Percentiles rank a stretch among this genome's conserved stretches.
These are phyloP conservation scores for Diaporthe sp. DNA, from an alignment of 2,329 filamentous ascomycete genomes.

Conservation along the genomic window DNA sequence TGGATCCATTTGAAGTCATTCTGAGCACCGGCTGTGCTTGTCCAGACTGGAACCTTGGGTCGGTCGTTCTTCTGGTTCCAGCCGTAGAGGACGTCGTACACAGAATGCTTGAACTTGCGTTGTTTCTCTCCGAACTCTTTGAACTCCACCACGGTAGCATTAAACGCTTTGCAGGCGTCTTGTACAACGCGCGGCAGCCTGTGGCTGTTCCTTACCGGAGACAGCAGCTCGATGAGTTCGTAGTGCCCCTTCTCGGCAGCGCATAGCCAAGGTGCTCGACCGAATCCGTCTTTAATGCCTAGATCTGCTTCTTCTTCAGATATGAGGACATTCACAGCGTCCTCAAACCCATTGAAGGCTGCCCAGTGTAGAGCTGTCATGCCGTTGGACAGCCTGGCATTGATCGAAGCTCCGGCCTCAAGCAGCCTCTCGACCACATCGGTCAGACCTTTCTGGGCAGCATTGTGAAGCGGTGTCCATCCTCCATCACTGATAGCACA, in stretches of 20 bases:
- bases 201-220: conserved; percentile 46
- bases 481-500: conserved; percentile 49
- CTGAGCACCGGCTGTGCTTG: conserved; percentile 54
- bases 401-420: conserved; percentile 54
- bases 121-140: conserved; percentile 51
- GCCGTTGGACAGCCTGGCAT: conserved; percentile 58
- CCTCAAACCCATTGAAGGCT: conserved; percentile 58
- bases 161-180: conserved; percentile 58
- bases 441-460: conserved; percentile 49
- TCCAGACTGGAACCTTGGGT: conserved; percentile 56
- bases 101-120: conserved; percentile 57
- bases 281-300: conserved; percentile 50
- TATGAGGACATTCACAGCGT: conserved; percentile 56
- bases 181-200: conserved; percentile 51
- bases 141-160: conserved; percentile 66
- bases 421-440: conserved; percentile 51
- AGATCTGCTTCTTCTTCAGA: conserved; percentile 44
- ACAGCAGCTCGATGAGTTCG: conserved; percentile 50
- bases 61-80: conserved; percentile 57
- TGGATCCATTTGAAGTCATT: conserved; percentile 62
- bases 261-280: conserved; percentile 53
- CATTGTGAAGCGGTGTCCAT: conserved; percentile 55
- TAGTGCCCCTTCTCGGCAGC: conserved; percentile 50
- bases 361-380: conserved; percentile 66
- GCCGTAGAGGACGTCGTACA: conserved; percentile 62